Conservation (phyloP, 257 asterid species). For the Cruciata laevipes region DNA sequence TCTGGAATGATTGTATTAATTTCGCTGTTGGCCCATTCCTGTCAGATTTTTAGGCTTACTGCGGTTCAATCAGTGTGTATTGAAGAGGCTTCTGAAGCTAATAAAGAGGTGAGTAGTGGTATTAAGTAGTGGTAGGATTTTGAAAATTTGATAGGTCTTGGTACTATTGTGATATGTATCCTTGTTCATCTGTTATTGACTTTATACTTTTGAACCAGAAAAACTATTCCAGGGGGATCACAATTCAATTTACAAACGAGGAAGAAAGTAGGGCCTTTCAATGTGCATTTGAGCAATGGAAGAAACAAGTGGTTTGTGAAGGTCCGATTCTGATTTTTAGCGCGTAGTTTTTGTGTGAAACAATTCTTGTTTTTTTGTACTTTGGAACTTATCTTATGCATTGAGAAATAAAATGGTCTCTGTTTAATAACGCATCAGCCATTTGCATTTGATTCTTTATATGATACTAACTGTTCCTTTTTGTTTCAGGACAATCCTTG, state of each 20-base stretch:
- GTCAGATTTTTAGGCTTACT: slow-evolving; percentile 84
- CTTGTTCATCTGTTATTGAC: slow-evolving; percentile 22
- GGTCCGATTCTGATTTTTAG: slow-evolving; percentile 59
- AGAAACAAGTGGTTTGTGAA: slow-evolving; percentile 62
- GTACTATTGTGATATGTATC: slow-evolving; percentile 21
- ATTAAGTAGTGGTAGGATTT: neutral
- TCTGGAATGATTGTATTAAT: neutral
- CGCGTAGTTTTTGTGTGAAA: slow-evolving; percentile 10
- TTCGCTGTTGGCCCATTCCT: slow-evolving; percentile 5
- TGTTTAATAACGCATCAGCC: neutral
- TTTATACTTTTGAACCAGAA: slow-evolving; percentile 60
- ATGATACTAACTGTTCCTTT: neutral
- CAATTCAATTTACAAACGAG: slow-evolving; percentile 80
- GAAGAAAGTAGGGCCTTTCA: slow-evolving; percentile 92
- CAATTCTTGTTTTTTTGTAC: neutral
- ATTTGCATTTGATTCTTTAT: slow-evolving; percentile 4
- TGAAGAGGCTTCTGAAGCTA: slow-evolving; percentile 53
- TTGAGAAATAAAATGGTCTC: neutral
- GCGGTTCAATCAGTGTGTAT: slow-evolving; percentile 60
- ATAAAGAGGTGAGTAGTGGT: slow-evolving; percentile 53
- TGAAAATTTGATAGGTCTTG: neutral
- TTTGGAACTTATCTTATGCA: neutral
- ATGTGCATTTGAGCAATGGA: slow-evolving; percentile 93
- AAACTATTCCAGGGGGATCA: slow-evolving; percentile 78
- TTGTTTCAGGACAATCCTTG: slow-evolving; percentile 47